These are phyloP conservation scores for Alternaria sp. DNA, from an alignment of 2,329 filamentous ascomycete species.

Conservation along the genomic window DNA sequence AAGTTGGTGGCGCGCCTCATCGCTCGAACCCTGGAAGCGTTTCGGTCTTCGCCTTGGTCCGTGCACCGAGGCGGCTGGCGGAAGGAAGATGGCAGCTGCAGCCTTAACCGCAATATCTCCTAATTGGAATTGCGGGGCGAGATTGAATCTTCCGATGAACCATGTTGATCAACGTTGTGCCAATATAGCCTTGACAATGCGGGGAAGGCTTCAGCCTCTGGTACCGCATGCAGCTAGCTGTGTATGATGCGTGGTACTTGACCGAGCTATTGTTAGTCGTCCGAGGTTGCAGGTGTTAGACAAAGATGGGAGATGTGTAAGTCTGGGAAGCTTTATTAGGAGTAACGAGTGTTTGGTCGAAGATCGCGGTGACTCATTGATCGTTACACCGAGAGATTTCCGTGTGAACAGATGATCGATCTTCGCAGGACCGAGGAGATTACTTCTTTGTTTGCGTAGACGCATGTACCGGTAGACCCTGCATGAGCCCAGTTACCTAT, in stretches of 20 bases:
- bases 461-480: neutral
- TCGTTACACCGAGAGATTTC: neutral
- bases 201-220: neutral
- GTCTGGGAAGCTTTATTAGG: neutral
- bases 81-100: neutral
- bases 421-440: rapidly evolving
- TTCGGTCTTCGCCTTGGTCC: neutral
- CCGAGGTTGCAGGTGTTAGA: neutral
- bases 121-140: neutral
- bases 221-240: neutral
- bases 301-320: neutral
- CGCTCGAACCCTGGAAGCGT: neutral
- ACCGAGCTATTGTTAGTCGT: neutral
- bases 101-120: neutral
- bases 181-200: neutral
- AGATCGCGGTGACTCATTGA: neutral
- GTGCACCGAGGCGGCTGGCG: neutral
- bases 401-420: neutral
- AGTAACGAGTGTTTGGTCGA: rapidly evolving
- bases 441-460: neutral
- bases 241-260: neutral
- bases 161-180: neutral
- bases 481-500: neutral
- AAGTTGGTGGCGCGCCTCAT: neutral
- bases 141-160: neutral